Evolutionary conservation across 2,329 filamentous ascomycete species (phyloP).

Genomic region (Fusarium anguioides): DNA sequence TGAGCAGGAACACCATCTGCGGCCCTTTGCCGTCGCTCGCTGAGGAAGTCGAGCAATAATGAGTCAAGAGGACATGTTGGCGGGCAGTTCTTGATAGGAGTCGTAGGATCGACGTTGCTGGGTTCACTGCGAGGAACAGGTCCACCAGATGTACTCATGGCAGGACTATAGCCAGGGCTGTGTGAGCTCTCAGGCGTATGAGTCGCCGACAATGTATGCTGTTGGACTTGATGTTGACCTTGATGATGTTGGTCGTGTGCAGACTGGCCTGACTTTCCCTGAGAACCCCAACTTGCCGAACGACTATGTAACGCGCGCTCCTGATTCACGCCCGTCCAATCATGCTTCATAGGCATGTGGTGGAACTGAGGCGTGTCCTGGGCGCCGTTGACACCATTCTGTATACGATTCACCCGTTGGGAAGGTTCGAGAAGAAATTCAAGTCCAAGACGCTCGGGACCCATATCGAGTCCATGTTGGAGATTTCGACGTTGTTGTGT

Average conservation of each 20-base stretch:
- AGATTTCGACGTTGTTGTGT: slow-evolving; percentile 63
- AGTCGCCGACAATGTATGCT: slow-evolving; percentile 28
- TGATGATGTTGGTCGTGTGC: slow-evolving; percentile 33
- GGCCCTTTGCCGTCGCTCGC: slow-evolving; percentile 73
- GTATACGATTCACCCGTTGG: slow-evolving; percentile 64
- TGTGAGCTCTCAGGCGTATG: slow-evolving; percentile 40
- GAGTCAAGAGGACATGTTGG: slow-evolving; percentile 82
- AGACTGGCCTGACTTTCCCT: slow-evolving; percentile 30
- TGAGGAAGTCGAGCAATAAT: slow-evolving; percentile 83
- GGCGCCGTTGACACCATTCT: slow-evolving; percentile 60
- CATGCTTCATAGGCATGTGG: slow-evolving; percentile 63
- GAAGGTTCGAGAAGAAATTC: slow-evolving; percentile 76
- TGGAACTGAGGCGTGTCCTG: slow-evolving; percentile 59
- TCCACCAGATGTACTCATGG: slow-evolving; percentile 27
- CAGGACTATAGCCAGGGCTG: slow-evolving; percentile 39
- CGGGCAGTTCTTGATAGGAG: slow-evolving; percentile 67
- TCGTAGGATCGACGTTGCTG: slow-evolving; percentile 39
- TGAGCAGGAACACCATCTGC: slow-evolving; percentile 72
- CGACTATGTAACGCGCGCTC: slow-evolving; percentile 42
- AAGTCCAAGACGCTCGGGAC: slow-evolving; percentile 75
- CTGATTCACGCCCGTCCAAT: slow-evolving; percentile 54
- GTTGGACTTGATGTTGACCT: slow-evolving; percentile 28
- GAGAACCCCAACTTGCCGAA: slow-evolving; percentile 41
- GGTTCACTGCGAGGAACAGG: slow-evolving; percentile 35
- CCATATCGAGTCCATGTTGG: slow-evolving; percentile 68